Percentiles rank a stretch among this genome's conserved stretches.
Conservation (phyloP, 129 eudicot genomes). For the Arctium lappa region DNA sequence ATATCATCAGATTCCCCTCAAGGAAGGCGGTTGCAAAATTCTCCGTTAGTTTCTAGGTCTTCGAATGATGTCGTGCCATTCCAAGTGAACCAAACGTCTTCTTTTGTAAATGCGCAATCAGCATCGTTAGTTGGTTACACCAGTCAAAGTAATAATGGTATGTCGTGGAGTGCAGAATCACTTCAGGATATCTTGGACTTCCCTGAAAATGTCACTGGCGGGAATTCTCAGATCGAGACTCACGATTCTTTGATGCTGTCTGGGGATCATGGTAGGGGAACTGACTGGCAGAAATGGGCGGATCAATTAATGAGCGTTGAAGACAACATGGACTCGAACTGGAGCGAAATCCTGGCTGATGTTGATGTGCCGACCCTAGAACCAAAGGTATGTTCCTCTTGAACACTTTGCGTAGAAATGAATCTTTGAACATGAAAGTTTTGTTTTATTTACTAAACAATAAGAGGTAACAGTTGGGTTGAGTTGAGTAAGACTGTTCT, state of each 20-base stretch:
- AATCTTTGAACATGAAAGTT: not conserved
- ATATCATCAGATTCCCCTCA: too few relatives aligned
- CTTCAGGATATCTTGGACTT: conserved; percentile 49
- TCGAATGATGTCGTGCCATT: conserved; percentile 30
- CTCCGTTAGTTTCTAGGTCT: conserved; percentile 44
- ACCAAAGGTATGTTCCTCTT: conserved; percentile 50
- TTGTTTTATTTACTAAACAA: not conserved
- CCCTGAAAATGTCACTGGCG: conserved; percentile 28
- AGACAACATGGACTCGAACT: conserved; percentile 50
- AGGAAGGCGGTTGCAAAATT: not conserved
- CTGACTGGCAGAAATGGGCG: conserved; percentile 65
- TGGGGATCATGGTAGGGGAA: conserved; percentile 39
- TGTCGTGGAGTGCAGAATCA: conserved; percentile 54
- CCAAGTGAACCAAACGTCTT: conserved; percentile 30
- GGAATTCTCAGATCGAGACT: conserved; percentile 42
- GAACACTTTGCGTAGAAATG: not conserved
- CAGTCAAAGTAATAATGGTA: conserved; percentile 34
- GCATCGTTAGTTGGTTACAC: conserved; percentile 25
- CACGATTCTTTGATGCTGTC: conserved; percentile 22
- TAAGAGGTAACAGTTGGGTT: not conserved
- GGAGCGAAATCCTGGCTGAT: conserved; percentile 69
- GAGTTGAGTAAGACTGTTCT: not conserved
- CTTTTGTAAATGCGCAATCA: conserved; percentile 25
- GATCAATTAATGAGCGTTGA: conserved; percentile 57
- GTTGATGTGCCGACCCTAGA: conserved; percentile 58